These are phyloP conservation scores for Euclidium syriacum DNA, from an alignment of 345 rosid species.

Conservation along the genomic window DNA sequence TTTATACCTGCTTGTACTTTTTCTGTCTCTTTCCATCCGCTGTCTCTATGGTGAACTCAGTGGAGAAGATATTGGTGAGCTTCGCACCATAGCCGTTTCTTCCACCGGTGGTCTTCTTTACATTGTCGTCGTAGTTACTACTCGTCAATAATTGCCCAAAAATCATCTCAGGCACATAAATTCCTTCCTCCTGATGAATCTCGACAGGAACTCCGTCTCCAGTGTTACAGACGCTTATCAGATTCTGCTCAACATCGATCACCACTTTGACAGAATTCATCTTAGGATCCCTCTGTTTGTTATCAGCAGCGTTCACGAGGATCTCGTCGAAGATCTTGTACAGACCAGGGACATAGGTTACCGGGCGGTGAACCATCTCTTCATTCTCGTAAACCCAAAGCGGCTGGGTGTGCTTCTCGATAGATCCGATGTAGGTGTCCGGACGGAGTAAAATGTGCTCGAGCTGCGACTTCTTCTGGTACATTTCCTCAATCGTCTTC, in stretches of 20 bases:
- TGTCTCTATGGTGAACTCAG: slow-evolving; percentile 81
- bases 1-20: slow-evolving; percentile 82
- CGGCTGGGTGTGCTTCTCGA: slow-evolving; percentile 80
- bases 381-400: slow-evolving; percentile 86
- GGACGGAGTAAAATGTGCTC: slow-evolving; percentile 98
- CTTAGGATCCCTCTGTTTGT: slow-evolving; percentile 80
- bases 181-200: slow-evolving; percentile 88
- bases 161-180: slow-evolving; percentile 89
- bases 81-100: slow-evolving; percentile 96
- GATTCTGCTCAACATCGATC: slow-evolving; percentile 64
- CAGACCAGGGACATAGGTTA: slow-evolving; percentile 85
- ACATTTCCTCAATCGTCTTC: slow-evolving; percentile 85
- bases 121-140: slow-evolving; percentile 77
- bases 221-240: slow-evolving; percentile 78
- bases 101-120: slow-evolving; percentile 95
- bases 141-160: slow-evolving; percentile 92
- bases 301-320: slow-evolving; percentile 92
- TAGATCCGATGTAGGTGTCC: slow-evolving; percentile 93
- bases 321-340: slow-evolving; percentile 98
- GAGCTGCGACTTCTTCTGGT: slow-evolving; percentile 98
- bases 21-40: slow-evolving; percentile 78
- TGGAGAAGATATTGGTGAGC: slow-evolving; percentile 87
- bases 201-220: slow-evolving; percentile 96
- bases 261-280: slow-evolving; percentile 75
- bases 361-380: slow-evolving; percentile 60